Conservation (phyloP, 179 eudicot species). For the Pouteria campechiana region DNA sequence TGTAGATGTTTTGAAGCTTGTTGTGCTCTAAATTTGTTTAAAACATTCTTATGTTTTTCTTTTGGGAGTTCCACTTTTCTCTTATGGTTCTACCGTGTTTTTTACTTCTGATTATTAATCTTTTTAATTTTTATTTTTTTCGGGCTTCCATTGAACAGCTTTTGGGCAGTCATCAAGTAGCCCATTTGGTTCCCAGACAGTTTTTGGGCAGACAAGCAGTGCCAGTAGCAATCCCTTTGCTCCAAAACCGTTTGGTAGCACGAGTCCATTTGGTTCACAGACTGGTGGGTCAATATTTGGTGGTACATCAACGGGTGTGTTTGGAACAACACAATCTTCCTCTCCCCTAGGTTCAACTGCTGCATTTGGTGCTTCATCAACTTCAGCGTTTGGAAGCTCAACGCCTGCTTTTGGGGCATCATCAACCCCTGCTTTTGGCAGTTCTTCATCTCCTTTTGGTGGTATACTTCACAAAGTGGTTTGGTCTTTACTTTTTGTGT, state of each 20-base stretch:
- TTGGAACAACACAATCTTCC: constrained; percentile 62
- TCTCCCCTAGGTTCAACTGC: constrained; percentile 62
- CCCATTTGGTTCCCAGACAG: constrained; percentile 80
- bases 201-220: constrained; percentile 60
- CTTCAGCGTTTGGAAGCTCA: constrained; percentile 59
- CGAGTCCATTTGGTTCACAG: constrained; percentile 71
- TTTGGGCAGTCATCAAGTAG: constrained; percentile 81
- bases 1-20: too few species aligned
- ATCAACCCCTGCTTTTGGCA: constrained; percentile 41
- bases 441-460: constrained; percentile 62
- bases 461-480: too few species aligned
- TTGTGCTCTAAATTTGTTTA: too few species aligned
- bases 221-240: constrained; percentile 69
- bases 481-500: too few species aligned
- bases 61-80: too few species aligned
- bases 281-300: constrained; percentile 82
- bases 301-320: constrained; percentile 84
- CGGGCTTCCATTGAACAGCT: constrained; percentile 36
- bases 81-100: too few species aligned
- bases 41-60: too few species aligned
- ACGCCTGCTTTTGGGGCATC: constrained; percentile 56
- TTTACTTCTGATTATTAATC: too few species aligned
- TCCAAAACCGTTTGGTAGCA: constrained; percentile 66
- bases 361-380: constrained; percentile 63
- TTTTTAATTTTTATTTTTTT: too few species aligned